Base-by-base conservation (phyloP, 2,329 filamentous ascomycete species). In the Aspergillus pseudoterreus region DNA sequence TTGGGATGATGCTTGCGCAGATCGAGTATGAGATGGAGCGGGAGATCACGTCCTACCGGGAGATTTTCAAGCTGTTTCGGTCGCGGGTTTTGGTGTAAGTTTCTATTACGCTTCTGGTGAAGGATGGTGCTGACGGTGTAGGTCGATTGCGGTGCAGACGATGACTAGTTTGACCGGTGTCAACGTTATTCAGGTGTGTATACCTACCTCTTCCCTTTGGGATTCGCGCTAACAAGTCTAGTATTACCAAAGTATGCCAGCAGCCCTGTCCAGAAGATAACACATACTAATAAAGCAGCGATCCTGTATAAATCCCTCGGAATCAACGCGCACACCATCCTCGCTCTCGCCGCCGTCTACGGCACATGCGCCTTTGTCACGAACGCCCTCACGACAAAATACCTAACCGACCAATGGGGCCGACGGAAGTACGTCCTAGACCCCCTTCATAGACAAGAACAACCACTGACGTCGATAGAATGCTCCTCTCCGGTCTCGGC, bases 11-110 rank as follows among this genome's bases (percentile, higher is more conserved):
- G 80, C 67, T 69, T 44, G 71, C 70, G 4, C 78, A 80, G 65
- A 80, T 81, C 56, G 75, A 80, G 56, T 83, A 78, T 62, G 81
- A 83, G 63, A 79, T 78, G 75, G 71, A 79, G 57, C 69, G 81
- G 5, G 80, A 83, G 61, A 70, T 82, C 54, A 79, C 68, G 15
- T 77, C 77, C 1, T 77, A 77, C 50, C 65, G 62, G 36, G 80
- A 83, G 56, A 78, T 82, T 36, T 82, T 78, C 50, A 70, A 57
- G 42, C 60, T 82, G 6, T 82, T 78, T 57, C 69, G 78, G 12
- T 78, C 75, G 52, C 73, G 80, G 21, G 78, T 74, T 6, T 56
- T 82, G 45, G 79, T 79, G 64, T 77, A 55, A 52, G 70, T 67
- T 19, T 17, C 42, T 19, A n/a, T 17, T 11, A 19, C 12, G 4